These are phyloP conservation scores for Capsicum chinense DNA, from an alignment of 257 asterid genomes.

Conservation along the genomic window DNA sequence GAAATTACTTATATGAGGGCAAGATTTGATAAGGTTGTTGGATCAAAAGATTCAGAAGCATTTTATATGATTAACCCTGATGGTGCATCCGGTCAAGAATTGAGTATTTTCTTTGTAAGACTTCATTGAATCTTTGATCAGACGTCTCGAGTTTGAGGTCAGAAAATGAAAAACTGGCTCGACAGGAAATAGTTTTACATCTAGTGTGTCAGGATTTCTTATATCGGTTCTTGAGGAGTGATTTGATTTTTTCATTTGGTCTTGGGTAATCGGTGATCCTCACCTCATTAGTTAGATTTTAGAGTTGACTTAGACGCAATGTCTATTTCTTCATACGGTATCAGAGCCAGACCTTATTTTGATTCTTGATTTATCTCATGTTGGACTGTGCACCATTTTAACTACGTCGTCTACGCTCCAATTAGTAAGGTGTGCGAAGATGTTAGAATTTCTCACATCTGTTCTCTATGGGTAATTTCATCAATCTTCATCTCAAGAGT, in stretches of 20 bases:
- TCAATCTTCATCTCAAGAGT: too few species aligned
- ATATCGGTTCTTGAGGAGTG: not conserved
- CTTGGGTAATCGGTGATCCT: not conserved
- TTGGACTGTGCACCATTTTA: not conserved
- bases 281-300: not conserved
- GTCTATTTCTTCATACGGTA: not conserved
- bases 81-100: slow-evolving; percentile 82
- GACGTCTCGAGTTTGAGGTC: not conserved
- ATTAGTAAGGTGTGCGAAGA: not conserved
- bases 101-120: slow-evolving; percentile 79
- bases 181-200: not conserved
- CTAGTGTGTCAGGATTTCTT: not conserved
- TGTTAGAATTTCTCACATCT: too few species aligned
- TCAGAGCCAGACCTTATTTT: too few species aligned
- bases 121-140: slow-evolving; percentile 19
- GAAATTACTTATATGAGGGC: slow-evolving; percentile 86
- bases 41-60: slow-evolving; percentile 86
- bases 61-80: slow-evolving; percentile 94
- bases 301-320: not conserved
- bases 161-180: not conserved
- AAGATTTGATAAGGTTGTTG: slow-evolving; percentile 75
- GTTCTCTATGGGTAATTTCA: too few species aligned
- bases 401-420: not conserved
- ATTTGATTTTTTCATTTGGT: not conserved
- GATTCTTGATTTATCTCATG: not conserved